Evolutionary conservation across 2,329 filamentous ascomycete species (phyloP).

Genomic region (Trichoderma sp.): DNA sequence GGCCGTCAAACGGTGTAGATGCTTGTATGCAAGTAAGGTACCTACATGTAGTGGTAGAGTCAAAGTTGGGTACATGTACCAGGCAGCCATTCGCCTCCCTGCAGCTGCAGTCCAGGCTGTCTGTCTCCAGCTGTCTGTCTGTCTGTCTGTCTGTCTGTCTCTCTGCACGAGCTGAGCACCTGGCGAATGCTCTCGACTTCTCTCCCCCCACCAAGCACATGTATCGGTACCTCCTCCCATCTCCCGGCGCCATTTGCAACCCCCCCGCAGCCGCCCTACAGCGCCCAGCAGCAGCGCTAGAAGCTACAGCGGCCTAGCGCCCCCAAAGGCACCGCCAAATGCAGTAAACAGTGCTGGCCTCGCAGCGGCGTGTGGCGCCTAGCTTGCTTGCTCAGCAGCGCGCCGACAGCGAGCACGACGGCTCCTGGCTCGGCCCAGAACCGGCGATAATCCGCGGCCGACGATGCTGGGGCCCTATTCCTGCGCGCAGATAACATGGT

Average conservation of each 20-base stretch:
- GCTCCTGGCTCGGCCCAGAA: conserved; percentile 23
- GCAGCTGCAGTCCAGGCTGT: background rate
- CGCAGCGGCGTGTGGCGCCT: conserved; percentile 16
- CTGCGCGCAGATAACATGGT: conserved; percentile 26
- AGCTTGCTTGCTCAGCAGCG: conserved; percentile 22
- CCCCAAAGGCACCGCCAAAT: conserved; percentile 25
- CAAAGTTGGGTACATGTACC: no score
- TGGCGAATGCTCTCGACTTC: no score
- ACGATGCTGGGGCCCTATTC: conserved; percentile 21
- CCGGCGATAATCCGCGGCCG: conserved; percentile 27
- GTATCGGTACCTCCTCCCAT: background rate
- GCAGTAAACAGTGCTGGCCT: conserved; percentile 14
- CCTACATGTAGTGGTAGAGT: no score
- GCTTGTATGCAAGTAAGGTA: background rate
- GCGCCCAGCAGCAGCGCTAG: conserved; percentile 19
- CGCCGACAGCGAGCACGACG: conserved; percentile 15
- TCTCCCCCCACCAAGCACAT: background rate
- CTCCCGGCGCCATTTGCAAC: conserved; percentile 2
- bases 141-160: no score
- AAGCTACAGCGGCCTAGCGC: conserved; percentile 24
- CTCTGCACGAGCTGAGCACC: no score
- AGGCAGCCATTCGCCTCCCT: background rate
- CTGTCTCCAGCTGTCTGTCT: no score
- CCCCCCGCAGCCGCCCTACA: conserved; percentile 21
- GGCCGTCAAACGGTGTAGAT: background rate